These are phyloP conservation scores for Nicotiana paniculata DNA, from an alignment of 257 asterid genomes.

Conservation along the genomic window DNA sequence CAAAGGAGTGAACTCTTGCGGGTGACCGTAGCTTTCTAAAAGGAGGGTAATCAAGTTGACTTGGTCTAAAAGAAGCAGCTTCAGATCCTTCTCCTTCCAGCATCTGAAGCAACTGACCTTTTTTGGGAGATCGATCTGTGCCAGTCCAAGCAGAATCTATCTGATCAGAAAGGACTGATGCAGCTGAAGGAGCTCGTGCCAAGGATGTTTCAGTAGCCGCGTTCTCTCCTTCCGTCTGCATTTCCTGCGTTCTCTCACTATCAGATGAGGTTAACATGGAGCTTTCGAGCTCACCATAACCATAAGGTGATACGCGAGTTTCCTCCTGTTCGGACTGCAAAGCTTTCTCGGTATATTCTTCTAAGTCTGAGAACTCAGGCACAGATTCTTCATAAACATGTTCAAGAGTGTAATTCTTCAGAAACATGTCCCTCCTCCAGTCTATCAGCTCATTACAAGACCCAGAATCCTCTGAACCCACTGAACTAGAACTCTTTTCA, in stretches of 20 bases:
- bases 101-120: conserved; percentile 19
- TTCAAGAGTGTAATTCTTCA: conserved; percentile 23
- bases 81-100: conserved; percentile 26
- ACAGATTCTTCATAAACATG: conserved; percentile 28
- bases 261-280: conserved; percentile 18
- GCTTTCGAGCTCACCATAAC: conserved; percentile 14
- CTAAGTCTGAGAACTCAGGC: conserved; percentile 25
- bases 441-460: conserved; percentile 21
- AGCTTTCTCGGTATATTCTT: conserved; percentile 19
- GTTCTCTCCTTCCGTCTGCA: conserved; percentile 17
- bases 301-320: conserved; percentile 16
- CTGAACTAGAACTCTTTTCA: conserved; percentile 31
- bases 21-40: conserved; percentile 41
- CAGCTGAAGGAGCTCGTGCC: conserved; percentile 63
- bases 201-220: conserved; percentile 23
- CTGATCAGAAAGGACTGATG: conserved; percentile 67
- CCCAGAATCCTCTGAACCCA: conserved; percentile 27
- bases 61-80: conserved; percentile 19
- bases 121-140: conserved; percentile 36
- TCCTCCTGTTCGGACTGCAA: conserved; percentile 22
- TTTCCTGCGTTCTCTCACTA: conserved; percentile 16
- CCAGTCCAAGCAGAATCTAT: conserved; percentile 96
- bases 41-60: conserved; percentile 29
- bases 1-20: conserved; percentile 73
- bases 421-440: conserved; percentile 23